phyloP scores from a whole-genome alignment of 1,284 basidiomycete genomes.

The Hymenochaete sp. region DNA sequence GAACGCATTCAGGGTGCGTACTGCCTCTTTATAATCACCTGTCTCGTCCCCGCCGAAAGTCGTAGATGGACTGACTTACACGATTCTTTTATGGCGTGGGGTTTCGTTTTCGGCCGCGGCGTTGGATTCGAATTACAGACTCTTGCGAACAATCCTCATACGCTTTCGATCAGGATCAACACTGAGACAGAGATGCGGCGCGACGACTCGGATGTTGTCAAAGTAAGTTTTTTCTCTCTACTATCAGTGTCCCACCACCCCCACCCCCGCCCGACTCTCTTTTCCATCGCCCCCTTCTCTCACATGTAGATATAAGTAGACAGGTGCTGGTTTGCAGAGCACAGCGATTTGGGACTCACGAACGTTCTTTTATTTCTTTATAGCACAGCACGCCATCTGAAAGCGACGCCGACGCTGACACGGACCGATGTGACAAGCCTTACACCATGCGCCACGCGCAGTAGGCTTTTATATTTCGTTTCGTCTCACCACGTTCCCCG shows the following conservation, averaged over 20 bases:
- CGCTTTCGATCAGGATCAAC: conserved; percentile 16
- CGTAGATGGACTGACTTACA: not conserved
- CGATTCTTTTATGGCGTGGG: not conserved
- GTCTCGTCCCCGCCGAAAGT: not conserved
- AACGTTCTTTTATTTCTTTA: conserved; percentile 3
- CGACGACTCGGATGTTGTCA: conserved; percentile 1
- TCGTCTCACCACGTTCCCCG: no score
- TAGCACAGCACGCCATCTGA: conserved; percentile 11
- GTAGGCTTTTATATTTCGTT: no score
- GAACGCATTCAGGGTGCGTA: conserved; percentile 4
- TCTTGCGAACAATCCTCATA: no score
- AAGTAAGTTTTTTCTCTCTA: conserved; percentile 4
- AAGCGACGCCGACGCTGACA: conserved; percentile 10
- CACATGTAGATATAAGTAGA: no score
- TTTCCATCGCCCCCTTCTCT: not conserved
- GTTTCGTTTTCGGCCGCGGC: no score
- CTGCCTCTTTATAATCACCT: not conserved
- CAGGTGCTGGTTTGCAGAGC: no score
- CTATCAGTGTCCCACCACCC: no score
- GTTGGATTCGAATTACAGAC: no score
- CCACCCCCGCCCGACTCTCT: not conserved
- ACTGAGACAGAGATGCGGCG: conserved; percentile 15
- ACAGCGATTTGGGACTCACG: not conserved
- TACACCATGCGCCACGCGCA: no score
- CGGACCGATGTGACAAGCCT: no score